These are phyloP conservation scores for Heterotrichella gracilis DNA, from an alignment of 352 stramenopile genomes.

Conservation along the genomic window DNA sequence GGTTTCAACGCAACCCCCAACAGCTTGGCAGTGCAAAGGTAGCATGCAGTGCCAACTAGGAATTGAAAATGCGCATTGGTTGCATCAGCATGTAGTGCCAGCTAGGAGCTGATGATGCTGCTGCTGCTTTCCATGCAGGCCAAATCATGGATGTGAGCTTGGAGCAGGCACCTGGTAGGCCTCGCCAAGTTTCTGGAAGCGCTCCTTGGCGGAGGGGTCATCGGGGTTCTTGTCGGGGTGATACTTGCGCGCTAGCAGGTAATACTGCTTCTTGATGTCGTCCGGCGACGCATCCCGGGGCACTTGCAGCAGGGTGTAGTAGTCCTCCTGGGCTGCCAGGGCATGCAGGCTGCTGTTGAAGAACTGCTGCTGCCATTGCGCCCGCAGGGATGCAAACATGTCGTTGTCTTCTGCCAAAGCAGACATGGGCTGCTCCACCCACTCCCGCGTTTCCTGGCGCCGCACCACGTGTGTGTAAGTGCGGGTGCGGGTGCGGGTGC, in stretches of 20 bases:
- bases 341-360: neutral
- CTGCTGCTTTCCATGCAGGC: too few species aligned
- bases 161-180: slow-evolving; percentile 24
- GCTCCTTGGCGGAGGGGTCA: slow-evolving; percentile 20
- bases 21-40: too few species aligned
- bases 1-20: too few species aligned
- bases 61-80: too few species aligned
- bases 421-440: neutral
- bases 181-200: slow-evolving; percentile 21
- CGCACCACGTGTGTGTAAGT: neutral
- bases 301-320: slow-evolving; percentile 24
- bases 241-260: slow-evolving; percentile 21
- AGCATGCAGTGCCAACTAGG: too few species aligned
- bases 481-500: slow-evolving; percentile 13
- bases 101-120: too few species aligned
- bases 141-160: too few species aligned
- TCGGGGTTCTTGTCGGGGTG: slow-evolving; percentile 23
- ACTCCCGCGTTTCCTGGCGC: neutral
- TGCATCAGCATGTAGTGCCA: too few species aligned
- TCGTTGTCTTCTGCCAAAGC: neutral
- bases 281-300: slow-evolving; percentile 21
- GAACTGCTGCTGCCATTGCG: neutral
- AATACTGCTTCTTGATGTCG: slow-evolving; percentile 27
- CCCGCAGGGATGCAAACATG: neutral
- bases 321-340: slow-evolving; percentile 18